Percentiles rank a stretch among this genome's conserved stretches.
phyloP scores from a whole-genome alignment of 306 rosid species.

The Astragalus glycyphyllos region DNA sequence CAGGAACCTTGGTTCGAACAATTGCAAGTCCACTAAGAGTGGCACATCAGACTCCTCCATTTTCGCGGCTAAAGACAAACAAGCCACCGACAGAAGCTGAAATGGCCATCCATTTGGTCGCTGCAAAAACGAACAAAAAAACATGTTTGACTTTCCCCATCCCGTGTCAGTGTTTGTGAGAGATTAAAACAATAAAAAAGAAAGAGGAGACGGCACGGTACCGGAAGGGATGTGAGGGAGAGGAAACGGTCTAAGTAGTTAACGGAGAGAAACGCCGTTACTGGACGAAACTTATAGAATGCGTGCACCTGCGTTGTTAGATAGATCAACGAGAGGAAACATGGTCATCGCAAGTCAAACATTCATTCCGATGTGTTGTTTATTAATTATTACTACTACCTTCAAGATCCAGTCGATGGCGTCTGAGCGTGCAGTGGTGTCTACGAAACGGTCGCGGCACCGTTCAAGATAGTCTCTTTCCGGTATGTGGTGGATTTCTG shows the following conservation, averaged over 20 bases:
- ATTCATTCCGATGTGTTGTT: not conserved
- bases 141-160: not conserved
- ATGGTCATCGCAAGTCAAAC: not conserved
- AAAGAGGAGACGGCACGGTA: conserved; percentile 12
- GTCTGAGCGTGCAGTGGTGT: conserved; percentile 59
- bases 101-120: conserved; percentile 59
- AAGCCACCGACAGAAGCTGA: conserved; percentile 78
- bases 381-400: conserved; percentile 20
- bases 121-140: conserved; percentile 17
- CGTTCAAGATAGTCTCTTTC: conserved; percentile 48
- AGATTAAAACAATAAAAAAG: not conserved
- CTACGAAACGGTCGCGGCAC: conserved; percentile 50
- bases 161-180: not conserved
- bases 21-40: conserved; percentile 61
- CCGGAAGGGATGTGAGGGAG: conserved; percentile 62
- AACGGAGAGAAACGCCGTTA: conserved; percentile 75
- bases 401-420: conserved; percentile 82
- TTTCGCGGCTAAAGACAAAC: conserved; percentile 82
- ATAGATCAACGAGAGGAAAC: too few species aligned
- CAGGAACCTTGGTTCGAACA: conserved; percentile 54
- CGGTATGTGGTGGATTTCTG: conserved; percentile 53
- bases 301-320: conserved; percentile 62
- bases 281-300: conserved; percentile 55
- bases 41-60: conserved; percentile 75
- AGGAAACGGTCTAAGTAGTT: conserved; percentile 83